Percentiles rank a stretch among this genome's conserved stretches.
These are phyloP conservation scores for Penicillium argentinense DNA, from an alignment of 495 filamentous ascomycete genomes.

Conservation along the genomic window DNA sequence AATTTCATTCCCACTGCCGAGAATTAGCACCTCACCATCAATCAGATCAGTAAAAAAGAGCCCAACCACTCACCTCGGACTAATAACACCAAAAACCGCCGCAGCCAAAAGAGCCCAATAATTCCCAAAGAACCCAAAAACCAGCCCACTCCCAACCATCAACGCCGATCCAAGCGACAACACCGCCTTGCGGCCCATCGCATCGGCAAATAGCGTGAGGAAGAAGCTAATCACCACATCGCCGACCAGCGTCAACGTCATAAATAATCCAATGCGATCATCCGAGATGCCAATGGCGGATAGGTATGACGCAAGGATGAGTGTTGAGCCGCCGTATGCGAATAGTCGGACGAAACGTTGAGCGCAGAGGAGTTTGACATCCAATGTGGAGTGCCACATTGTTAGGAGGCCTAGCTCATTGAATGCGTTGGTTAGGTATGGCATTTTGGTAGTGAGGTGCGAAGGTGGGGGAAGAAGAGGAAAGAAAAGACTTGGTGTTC, in stretches of 20 bases:
- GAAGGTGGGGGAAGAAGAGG: too few relatives aligned
- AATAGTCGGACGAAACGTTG: constrained; percentile 77
- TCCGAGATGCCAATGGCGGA: constrained; percentile 64
- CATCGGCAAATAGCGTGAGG: constrained; percentile 74
- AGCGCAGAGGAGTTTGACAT: constrained; percentile 72
- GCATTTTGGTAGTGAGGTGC: too few relatives aligned
- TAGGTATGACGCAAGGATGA: constrained; percentile 74
- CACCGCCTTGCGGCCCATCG: constrained; percentile 67
- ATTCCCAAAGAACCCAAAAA: constrained; percentile 66
- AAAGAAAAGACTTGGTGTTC: too few relatives aligned
- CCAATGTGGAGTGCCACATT: constrained; percentile 43
- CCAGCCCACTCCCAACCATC: constrained; percentile 66
- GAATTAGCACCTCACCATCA: constrained; percentile 7
- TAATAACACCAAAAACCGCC: constrained; percentile 79
- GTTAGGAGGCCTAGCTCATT: constrained; percentile 41
- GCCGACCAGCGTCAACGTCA: constrained; percentile 80
- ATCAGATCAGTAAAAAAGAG: not conserved
- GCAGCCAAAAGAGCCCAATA: constrained; percentile 75
- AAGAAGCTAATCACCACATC: constrained; percentile 76
- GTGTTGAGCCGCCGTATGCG: constrained; percentile 72
- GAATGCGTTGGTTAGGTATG: constrained; percentile 20
- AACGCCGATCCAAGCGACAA: constrained; percentile 63
- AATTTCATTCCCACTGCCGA: constrained; percentile 68
- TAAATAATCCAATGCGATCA: constrained; percentile 75
- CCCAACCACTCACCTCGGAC: constrained; percentile 54